phyloP scores from a whole-genome alignment of 495 filamentous ascomycete genomes.

The Aspergillus asperescens region DNA sequence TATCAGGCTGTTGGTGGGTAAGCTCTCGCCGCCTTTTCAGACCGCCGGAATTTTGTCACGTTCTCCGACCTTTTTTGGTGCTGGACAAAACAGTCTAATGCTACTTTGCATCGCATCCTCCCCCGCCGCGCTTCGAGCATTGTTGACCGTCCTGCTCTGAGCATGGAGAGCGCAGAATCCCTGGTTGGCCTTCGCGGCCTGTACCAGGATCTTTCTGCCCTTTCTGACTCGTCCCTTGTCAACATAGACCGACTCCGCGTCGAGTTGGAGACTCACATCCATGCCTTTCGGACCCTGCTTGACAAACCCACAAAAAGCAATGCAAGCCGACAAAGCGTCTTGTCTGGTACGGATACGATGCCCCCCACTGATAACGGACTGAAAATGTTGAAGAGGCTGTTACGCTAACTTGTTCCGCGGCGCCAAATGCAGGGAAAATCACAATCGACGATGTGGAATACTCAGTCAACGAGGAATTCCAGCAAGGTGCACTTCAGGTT shows the following conservation, averaged over 20 bases:
- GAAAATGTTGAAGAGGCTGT: neutral
- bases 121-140: conserved; percentile 22
- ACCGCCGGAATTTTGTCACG: conserved; percentile 37
- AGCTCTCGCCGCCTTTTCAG: conserved; percentile 22
- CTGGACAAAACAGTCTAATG: conserved; percentile 28
- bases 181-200: conserved; percentile 68
- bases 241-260: conserved; percentile 58
- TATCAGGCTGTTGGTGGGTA: conserved; percentile 9
- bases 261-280: conserved; percentile 62
- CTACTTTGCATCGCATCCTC: conserved; percentile 15
- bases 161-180: conserved; percentile 60
- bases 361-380: neutral
- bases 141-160: conserved; percentile 10
- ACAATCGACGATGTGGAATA: conserved; percentile 66
- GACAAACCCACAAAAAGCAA: conserved; percentile 69
- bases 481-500: conserved; percentile 68
- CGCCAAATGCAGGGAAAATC: conserved; percentile 56
- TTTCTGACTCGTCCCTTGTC: conserved; percentile 55
- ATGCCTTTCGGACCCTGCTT: conserved; percentile 71
- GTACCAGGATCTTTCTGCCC: conserved; percentile 68
- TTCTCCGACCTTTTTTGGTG: conserved; percentile 34
- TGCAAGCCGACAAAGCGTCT: conserved; percentile 54
- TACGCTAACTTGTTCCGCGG: conserved; percentile 30
- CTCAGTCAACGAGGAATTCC: conserved; percentile 78
- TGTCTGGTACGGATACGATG: conserved; percentile 41